phyloP scores from a whole-genome alignment of 805 yeast species.

The Pichia heedii region DNA sequence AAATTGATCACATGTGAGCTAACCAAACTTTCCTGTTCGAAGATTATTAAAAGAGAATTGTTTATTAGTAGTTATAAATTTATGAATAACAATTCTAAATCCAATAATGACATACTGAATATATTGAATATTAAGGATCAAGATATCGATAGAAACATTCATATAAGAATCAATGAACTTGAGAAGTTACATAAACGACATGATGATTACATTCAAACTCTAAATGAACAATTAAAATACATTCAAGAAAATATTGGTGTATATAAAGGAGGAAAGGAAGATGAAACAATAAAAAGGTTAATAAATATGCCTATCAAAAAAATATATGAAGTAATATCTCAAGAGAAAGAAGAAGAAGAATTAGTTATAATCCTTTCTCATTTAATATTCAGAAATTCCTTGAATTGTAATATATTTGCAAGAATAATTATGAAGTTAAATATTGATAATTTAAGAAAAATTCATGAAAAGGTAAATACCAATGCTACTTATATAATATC shows the following conservation, averaged over 20 bases:
- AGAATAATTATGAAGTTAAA: slow-evolving; percentile 16
- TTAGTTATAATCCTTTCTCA: slow-evolving; percentile 16
- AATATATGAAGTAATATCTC: neutral
- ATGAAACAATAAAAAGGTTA: slow-evolving; percentile 1
- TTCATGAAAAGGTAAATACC: slow-evolving; percentile 7
- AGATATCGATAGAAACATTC: slow-evolving; percentile 9
- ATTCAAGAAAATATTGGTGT: slow-evolving; percentile 13
- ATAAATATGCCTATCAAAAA: slow-evolving; percentile 7
- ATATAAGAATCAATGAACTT: slow-evolving; percentile 8
- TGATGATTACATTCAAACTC: slow-evolving; percentile 8
- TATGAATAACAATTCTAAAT: too few species aligned
- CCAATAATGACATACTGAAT: neutral
- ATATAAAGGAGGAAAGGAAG: neutral
- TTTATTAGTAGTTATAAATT: neutral
- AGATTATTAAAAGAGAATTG: too few species aligned
- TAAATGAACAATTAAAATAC: slow-evolving; percentile 11
- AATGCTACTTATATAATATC: slow-evolving; percentile 8
- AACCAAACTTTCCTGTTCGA: too few species aligned
- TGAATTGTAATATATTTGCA: slow-evolving; percentile 12
- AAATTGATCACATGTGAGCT: too few species aligned
- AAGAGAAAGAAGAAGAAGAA: slow-evolving; percentile 8
- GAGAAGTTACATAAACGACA: slow-evolving; percentile 7
- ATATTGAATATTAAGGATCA: neutral
- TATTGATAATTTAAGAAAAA: slow-evolving; percentile 9
- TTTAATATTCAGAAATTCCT: slow-evolving; percentile 12